These are phyloP conservation scores for Pestalotiopsis sp. DNA, from an alignment of 2,329 filamentous ascomycete genomes.

Conservation along the genomic window DNA sequence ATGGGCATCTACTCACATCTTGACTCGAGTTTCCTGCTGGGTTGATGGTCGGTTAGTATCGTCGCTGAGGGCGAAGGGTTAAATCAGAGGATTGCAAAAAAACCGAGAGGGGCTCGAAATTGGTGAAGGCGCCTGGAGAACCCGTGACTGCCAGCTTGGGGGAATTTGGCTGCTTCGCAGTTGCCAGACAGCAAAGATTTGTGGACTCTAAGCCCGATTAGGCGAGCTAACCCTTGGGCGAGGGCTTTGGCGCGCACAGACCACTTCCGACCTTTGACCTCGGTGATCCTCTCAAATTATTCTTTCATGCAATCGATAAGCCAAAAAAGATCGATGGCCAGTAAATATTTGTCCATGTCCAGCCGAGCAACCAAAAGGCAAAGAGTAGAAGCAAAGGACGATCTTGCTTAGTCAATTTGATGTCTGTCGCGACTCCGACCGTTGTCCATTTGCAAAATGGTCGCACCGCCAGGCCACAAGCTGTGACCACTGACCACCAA, in stretches of 20 bases:
- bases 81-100: slow-evolving; percentile 11
- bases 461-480: no score
- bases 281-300: background rate
- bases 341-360: background rate
- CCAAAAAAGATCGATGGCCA: background rate
- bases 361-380: background rate
- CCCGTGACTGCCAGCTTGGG: slow-evolving; percentile 11
- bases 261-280: background rate
- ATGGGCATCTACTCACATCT: slow-evolving; percentile 14
- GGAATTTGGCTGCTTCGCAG: slow-evolving; percentile 11
- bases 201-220: slow-evolving; percentile 16
- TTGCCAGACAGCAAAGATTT: slow-evolving; percentile 11
- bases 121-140: slow-evolving; percentile 9
- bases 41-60: slow-evolving; percentile 13
- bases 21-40: slow-evolving; percentile 4
- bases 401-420: no score
- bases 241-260: slow-evolving; percentile 11
- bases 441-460: no score
- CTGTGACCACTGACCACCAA: no score
- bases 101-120: slow-evolving; percentile 16
- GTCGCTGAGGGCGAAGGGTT: slow-evolving; percentile 9
- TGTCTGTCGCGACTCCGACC: no score
- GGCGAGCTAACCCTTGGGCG: slow-evolving; percentile 14
- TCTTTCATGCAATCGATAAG: background rate
- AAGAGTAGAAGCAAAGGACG: no score